Percentiles rank a stretch among this genome's conserved stretches.
Conservation (phyloP, 495 filamentous ascomycete genomes). For the Cryomyces minteri region DNA sequence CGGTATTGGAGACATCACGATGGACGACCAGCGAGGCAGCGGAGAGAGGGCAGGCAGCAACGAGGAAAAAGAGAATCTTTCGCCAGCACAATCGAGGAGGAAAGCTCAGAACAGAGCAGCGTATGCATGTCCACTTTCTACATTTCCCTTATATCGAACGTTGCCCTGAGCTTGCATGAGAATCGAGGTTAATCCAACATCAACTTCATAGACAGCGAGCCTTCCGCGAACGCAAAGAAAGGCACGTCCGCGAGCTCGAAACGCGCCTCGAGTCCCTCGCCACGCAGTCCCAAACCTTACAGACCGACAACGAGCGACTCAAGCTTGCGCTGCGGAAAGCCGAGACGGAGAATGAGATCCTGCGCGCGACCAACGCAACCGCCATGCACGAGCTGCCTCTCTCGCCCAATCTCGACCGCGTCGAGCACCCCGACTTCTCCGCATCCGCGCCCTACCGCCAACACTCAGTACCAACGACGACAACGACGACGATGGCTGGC, state of each 20-base stretch:
- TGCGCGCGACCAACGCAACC: too few relatives aligned
- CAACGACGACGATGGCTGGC: conserved; percentile 4
- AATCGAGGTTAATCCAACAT: conserved; percentile 1
- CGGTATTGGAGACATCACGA: background rate
- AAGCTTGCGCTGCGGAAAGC: conserved; percentile 65
- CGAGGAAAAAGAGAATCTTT: conserved; percentile 51
- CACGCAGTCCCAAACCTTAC: conserved; percentile 30
- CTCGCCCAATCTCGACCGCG: too few relatives aligned
- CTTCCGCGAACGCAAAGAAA: conserved; percentile 92
- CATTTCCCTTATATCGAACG: background rate
- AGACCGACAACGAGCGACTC: conserved; percentile 66
- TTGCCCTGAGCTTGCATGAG: background rate
- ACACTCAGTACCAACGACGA: conserved; percentile 12
- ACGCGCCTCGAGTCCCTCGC: conserved; percentile 62
- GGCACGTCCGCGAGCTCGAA: conserved; percentile 83
- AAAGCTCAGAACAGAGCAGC: conserved; percentile 95
- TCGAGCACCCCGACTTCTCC: conserved; percentile 4
- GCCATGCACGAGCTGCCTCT: too few relatives aligned
- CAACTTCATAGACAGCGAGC: conserved; percentile 56
- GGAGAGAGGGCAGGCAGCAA: conserved; percentile 21
- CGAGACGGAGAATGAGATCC: conserved; percentile 80
- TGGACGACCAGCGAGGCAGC: conserved; percentile 3
- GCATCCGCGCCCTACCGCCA: conserved; percentile 10
- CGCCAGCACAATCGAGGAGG: conserved; percentile 64
- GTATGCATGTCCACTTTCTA: conserved; percentile 31